Percentiles rank a stretch among this genome's conserved stretches.
phyloP scores from a whole-genome alignment of 2,329 filamentous ascomycete genomes.

The Sporothrix brunneoviolacea region DNA sequence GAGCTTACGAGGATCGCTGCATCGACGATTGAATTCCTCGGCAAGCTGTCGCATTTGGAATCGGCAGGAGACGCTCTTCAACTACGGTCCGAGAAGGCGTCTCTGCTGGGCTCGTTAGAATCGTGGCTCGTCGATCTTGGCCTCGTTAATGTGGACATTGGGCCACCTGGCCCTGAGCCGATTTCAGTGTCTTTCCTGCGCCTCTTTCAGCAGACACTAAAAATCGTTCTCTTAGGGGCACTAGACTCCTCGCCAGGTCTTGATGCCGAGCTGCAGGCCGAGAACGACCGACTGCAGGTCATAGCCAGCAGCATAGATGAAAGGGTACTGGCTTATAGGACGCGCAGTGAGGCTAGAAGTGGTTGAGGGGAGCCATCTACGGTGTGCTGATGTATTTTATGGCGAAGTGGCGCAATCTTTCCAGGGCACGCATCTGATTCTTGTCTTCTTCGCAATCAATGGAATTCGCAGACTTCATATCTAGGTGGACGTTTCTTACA shows the following conservation, averaged over 20 bases:
- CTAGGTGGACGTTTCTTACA: no score
- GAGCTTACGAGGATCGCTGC: slow-evolving; percentile 28
- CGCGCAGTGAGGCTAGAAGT: neutral
- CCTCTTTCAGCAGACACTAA: slow-evolving; percentile 29
- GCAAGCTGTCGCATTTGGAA: slow-evolving; percentile 22
- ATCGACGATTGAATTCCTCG: slow-evolving; percentile 28
- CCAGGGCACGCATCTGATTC: no score
- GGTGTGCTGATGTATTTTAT: no score
- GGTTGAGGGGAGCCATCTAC: no score
- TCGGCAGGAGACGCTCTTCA: slow-evolving; percentile 20
- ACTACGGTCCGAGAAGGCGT: slow-evolving; percentile 26
- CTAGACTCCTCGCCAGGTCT: slow-evolving; percentile 26
- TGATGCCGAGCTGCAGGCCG: slow-evolving; percentile 23
- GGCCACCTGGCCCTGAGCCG: slow-evolving; percentile 17
- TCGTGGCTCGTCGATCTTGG: slow-evolving; percentile 29
- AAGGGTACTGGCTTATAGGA: slow-evolving; percentile 25
- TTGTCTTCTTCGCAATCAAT: no score
- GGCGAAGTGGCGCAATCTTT: no score
- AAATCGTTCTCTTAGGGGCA: slow-evolving; percentile 28
- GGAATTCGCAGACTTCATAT: no score
- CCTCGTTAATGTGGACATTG: slow-evolving; percentile 16
- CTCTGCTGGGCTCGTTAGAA: slow-evolving; percentile 26
- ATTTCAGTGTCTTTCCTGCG: slow-evolving; percentile 30
- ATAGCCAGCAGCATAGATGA: slow-evolving; percentile 25
- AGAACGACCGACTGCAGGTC: slow-evolving; percentile 27